A percentile compares a stretch with the other conserved stretches of the same genome.
phyloP scores from a whole-genome alignment of 306 rosid genomes.

The Vicia sativa region DNA sequence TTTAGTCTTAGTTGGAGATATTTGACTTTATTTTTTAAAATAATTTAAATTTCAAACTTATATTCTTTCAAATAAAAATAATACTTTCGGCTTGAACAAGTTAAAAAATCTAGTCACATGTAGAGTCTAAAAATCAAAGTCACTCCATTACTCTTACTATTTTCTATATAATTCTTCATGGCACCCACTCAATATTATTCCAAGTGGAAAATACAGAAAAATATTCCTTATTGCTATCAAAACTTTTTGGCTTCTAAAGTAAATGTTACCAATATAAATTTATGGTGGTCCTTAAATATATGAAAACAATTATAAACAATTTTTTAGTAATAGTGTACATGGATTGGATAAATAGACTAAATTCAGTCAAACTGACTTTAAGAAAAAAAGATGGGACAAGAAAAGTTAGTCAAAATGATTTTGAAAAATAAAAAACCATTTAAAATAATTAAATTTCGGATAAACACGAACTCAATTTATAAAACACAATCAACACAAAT shows the following conservation, averaged over 20 bases:
- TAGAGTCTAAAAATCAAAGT: not conserved
- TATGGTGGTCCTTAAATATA: not conserved
- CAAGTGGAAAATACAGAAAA: not conserved
- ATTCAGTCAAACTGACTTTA: no score
- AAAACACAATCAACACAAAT: no score
- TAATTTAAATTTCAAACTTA: slow-evolving; percentile 15
- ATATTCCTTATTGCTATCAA: not conserved
- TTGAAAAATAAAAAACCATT: no score
- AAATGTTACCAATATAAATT: not conserved
- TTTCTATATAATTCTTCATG: not conserved
- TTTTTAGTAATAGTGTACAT: no score
- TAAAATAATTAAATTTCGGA: no score
- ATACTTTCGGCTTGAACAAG: not conserved
- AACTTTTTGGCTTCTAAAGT: not conserved
- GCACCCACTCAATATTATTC: not conserved
- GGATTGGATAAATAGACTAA: no score
- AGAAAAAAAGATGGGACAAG: no score
- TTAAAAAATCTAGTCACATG: slow-evolving; percentile 1
- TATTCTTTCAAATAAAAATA: no score
- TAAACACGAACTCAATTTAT: no score
- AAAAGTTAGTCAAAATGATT: no score
- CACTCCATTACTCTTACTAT: slow-evolving; percentile 23
- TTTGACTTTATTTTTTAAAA: not conserved
- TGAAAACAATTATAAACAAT: no score
- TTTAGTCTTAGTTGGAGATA: not conserved